Conservation (phyloP, 805 yeast species). For the Saccharomyces kudriavzevii region DNA sequence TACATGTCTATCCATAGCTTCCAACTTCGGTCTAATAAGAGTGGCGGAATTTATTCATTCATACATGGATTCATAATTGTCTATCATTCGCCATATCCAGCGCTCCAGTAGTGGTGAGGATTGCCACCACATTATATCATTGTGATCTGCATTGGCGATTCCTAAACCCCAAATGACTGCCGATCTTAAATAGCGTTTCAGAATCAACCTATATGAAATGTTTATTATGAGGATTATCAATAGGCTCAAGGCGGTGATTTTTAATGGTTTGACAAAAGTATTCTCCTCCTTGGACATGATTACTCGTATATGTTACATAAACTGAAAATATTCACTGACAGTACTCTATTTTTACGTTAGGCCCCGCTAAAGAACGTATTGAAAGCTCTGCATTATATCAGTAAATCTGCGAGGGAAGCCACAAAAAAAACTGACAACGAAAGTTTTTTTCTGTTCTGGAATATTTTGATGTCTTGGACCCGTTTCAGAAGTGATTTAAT, state of each 20-base stretch:
- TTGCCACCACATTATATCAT: conserved; percentile 27
- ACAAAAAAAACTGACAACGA: neutral
- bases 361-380: neutral
- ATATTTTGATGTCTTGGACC: neutral
- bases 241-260: neutral
- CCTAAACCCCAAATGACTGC: neutral
- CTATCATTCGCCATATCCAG: conserved; percentile 20
- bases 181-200: neutral
- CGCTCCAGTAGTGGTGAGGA: conserved; percentile 14
- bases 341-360: neutral
- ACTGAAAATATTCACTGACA: neutral
- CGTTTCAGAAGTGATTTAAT: neutral
- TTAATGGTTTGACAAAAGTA: neutral
- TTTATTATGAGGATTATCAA: neutral
- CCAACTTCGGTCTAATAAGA: neutral
- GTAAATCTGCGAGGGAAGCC: neutral
- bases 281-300: neutral
- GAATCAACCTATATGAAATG: neutral
- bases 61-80: conserved; percentile 8
- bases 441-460: neutral
- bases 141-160: conserved; percentile 7
- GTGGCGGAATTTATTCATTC: neutral
- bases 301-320: neutral
- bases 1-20: neutral
- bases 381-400: neutral